Conservation (phyloP, 192 early-diverging fungal genomes). For the Dispira simplex region DNA sequence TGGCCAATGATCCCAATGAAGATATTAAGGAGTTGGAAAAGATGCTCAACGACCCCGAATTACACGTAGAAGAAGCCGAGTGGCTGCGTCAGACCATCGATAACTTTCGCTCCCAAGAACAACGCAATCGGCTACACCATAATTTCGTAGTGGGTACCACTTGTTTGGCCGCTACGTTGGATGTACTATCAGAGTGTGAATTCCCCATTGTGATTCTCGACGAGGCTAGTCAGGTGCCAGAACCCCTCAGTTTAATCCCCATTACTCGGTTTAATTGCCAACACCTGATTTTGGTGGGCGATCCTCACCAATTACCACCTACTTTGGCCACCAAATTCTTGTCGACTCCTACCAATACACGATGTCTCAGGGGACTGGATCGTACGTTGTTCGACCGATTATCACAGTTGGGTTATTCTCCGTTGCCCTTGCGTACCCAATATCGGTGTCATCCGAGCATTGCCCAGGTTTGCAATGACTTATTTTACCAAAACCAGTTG, state of each 20-base stretch:
- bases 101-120: conserved; percentile 24
- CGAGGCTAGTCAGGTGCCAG: conserved; percentile 75
- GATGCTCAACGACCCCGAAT: conserved; percentile 48
- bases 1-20: conserved; percentile 15
- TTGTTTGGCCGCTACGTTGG: conserved; percentile 63
- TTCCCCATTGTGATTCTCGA: conserved; percentile 70
- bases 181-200: conserved; percentile 34
- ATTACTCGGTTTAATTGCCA: conserved; percentile 40
- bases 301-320: conserved; percentile 80
- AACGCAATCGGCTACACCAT: conserved; percentile 20
- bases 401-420: conserved; percentile 25
- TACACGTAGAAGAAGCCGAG: conserved; percentile 29
- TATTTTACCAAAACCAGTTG: conserved; percentile 25
- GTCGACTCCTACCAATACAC: conserved; percentile 19
- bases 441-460: conserved; percentile 36
- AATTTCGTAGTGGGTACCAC: conserved; percentile 55
- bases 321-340: conserved; percentile 36
- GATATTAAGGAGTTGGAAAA: conserved; percentile 65
- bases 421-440: conserved; percentile 25
- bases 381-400: conserved; percentile 72
- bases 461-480: conserved; percentile 22
- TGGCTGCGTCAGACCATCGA: conserved; percentile 18
- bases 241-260: conserved; percentile 78
- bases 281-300: conserved; percentile 66
- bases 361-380: conserved; percentile 39